Evolutionary conservation across 495 filamentous ascomycete species (phyloP).

Genomic region (Massariosphaeria phaeospora): DNA sequence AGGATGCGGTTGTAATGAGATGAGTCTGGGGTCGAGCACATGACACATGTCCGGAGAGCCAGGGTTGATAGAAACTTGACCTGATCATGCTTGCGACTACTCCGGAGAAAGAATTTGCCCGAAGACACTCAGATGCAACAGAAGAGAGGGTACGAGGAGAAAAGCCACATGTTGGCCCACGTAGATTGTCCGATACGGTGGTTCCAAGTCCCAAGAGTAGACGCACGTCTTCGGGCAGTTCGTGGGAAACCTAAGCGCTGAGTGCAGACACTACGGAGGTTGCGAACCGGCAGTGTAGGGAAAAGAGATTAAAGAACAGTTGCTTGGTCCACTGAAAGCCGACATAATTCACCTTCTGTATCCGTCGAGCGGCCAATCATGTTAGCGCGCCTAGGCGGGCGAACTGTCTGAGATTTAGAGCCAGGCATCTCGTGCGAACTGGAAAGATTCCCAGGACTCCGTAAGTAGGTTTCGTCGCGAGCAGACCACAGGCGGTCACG

Average conservation of each 20-base stretch:
- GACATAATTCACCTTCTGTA: conserved; percentile 3
- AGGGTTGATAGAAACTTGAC: background rate
- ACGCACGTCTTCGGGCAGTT: background rate
- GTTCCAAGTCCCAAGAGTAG: background rate
- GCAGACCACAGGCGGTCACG: too few relatives aligned
- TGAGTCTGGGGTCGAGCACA: background rate
- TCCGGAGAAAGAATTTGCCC: background rate
- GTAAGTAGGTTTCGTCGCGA: too few relatives aligned
- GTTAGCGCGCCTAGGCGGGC: background rate
- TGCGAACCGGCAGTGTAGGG: background rate
- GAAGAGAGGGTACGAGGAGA: too few relatives aligned
- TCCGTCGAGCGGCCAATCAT: conserved; percentile 9
- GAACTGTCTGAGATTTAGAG: too few relatives aligned
- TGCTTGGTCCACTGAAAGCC: background rate
- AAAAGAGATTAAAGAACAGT: conserved; percentile 1
- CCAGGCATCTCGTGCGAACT: background rate
- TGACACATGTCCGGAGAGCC: background rate
- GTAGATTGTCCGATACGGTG: background rate
- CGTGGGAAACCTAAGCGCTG: background rate
- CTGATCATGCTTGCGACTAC: too few relatives aligned
- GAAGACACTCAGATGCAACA: background rate
- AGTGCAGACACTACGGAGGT: background rate
- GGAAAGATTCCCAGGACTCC: too few relatives aligned
- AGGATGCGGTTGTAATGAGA: conserved; percentile 3
- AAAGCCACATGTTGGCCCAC: too few relatives aligned